Conservation (phyloP, 108 stramenopile species). For the Hondaea fermentalgiana region DNA sequence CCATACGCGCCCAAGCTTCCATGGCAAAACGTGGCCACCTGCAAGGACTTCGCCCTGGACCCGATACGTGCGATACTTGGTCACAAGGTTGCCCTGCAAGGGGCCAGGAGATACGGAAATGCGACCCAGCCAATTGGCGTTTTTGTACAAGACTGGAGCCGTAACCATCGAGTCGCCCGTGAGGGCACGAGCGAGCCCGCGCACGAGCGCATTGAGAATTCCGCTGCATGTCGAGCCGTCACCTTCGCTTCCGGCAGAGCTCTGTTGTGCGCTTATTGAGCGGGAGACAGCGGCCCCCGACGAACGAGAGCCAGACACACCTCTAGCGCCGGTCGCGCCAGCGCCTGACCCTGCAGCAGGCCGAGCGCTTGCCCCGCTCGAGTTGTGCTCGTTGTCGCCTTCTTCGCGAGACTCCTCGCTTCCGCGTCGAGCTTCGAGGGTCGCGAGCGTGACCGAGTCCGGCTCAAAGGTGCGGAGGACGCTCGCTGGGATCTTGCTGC, state of each 20-base stretch:
- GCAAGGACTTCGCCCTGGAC: neutral
- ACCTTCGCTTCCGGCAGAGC: too few species aligned
- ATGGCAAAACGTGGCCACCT: neutral
- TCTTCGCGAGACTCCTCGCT: neutral
- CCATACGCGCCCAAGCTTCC: neutral
- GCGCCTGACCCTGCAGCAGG: too few species aligned
- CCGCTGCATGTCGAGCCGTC: neutral
- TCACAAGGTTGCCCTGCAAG: neutral
- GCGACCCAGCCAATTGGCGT: neutral
- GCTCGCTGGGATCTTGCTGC: neutral
- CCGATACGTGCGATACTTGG: constrained; percentile 6
- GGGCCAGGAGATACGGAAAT: neutral
- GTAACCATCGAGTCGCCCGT: neutral
- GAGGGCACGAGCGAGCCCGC: neutral
- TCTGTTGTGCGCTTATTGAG: too few species aligned
- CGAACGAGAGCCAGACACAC: too few species aligned
- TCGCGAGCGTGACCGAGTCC: neutral
- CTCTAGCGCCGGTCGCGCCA: too few species aligned
- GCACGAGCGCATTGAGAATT: neutral
- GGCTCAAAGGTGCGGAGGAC: neutral
- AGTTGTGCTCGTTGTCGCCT: too few species aligned
- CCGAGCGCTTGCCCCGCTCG: too few species aligned
- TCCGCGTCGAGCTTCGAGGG: neutral
- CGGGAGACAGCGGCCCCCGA: too few species aligned
- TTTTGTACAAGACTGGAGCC: neutral